Evolutionary conservation across 495 filamentous ascomycete genomes (phyloP).

Genomic region (Hypoxylon cercidicola): DNA sequence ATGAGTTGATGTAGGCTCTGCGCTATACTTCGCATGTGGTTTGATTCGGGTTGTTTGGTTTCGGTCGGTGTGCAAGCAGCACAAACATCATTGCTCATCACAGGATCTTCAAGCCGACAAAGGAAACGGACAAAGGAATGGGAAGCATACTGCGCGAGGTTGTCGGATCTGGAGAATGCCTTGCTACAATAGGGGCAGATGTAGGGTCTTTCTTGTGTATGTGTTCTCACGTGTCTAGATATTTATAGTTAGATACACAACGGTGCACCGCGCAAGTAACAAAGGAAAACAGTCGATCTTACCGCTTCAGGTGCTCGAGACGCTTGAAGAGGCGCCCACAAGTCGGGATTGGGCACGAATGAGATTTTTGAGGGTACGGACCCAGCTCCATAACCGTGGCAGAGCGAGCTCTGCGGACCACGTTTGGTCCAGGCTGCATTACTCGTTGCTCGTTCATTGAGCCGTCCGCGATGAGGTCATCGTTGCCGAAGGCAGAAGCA

Average conservation of each 20-base stretch:
- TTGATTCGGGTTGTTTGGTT: conserved; percentile 39
- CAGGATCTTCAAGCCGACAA: conserved; percentile 48
- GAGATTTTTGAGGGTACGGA: conserved; percentile 96
- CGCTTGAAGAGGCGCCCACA: conserved; percentile 98
- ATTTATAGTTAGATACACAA: conserved; percentile 65
- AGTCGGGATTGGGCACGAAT: conserved; percentile 98
- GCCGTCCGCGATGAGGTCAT: conserved; percentile 66
- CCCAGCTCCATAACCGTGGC: conserved; percentile 96
- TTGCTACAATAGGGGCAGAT: conserved; percentile 97
- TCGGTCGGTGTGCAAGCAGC: conserved; percentile 39
- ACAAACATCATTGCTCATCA: conserved; percentile 52
- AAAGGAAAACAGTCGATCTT: conserved; percentile 67
- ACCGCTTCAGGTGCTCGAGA: conserved; percentile 98
- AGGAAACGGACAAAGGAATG: conserved; percentile 43
- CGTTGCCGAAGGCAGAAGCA: conserved; percentile 68
- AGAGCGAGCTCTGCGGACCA: conserved; percentile 88
- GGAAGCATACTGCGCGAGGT: conserved; percentile 90
- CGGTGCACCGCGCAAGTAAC: conserved; percentile 50
- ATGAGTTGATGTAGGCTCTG: conserved; percentile 44
- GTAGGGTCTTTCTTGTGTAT: conserved; percentile 99
- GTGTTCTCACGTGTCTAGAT: conserved; percentile 96
- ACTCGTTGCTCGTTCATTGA: conserved; percentile 70
- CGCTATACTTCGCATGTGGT: conserved; percentile 41
- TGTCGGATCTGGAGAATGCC: conserved; percentile 97
- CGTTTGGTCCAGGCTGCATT: conserved; percentile 72